Conservation (phyloP, 1,284 basidiomycete genomes). For the Pulchroboletus neoregius region DNA sequence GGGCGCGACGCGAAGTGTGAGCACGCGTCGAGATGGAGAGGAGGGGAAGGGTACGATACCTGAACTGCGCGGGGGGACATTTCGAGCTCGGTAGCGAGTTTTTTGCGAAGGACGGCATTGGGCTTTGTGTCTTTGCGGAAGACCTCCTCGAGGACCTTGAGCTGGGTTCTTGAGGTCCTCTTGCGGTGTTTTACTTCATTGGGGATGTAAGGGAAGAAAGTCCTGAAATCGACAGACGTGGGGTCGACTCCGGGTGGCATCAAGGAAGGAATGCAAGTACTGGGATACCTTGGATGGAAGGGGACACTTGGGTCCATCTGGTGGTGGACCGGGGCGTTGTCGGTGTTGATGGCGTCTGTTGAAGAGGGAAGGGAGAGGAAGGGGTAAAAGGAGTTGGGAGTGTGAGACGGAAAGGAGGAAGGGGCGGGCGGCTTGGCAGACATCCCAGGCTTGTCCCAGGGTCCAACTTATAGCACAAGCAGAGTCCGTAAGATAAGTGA, state of each 20-base stretch:
- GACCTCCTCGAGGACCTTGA: constrained; percentile 80
- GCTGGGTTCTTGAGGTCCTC: constrained; percentile 77
- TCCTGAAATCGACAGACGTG: constrained; percentile 39
- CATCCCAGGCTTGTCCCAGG: constrained; percentile 29
- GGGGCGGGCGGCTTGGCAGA: constrained; percentile 22
- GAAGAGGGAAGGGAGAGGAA: constrained; percentile 16
- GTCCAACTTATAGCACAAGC: constrained; percentile 28
- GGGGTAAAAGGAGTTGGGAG: constrained; percentile 22
- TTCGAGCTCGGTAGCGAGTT: constrained; percentile 75
- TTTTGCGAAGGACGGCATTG: constrained; percentile 74
- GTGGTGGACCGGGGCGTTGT: constrained; percentile 9
- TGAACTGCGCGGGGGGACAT: constrained; percentile 94
- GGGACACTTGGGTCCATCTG: constrained; percentile 24
- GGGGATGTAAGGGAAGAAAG: constrained; percentile 80
- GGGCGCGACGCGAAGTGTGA: constrained; percentile 20
- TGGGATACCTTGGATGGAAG: constrained; percentile 29
- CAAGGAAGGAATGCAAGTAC: constrained; percentile 44
- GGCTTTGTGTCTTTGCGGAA: constrained; percentile 89
- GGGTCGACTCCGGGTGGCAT: constrained; percentile 58
- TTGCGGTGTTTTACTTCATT: constrained; percentile 90
- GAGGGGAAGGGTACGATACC: constrained; percentile 46
- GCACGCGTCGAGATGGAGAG: constrained; percentile 14
- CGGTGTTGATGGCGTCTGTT: neutral
- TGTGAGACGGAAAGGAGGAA: constrained; percentile 29
- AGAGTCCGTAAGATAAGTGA: constrained; percentile 9